Base-by-base conservation (phyloP, 1,139 yeast species). In the Taphrina confusa region DNA sequence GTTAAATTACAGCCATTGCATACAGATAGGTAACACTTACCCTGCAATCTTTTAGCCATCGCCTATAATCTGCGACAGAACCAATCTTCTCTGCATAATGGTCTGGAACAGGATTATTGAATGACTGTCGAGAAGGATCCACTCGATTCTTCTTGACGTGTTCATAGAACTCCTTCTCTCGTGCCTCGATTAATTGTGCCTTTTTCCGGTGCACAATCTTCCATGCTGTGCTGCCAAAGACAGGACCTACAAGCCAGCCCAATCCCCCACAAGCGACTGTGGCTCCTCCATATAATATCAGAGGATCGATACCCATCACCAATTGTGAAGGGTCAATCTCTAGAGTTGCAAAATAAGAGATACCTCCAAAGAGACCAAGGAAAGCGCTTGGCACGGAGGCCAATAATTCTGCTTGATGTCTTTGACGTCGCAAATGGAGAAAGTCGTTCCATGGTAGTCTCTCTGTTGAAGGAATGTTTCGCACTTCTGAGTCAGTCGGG, bases 81-180 rank as follows among this genome's bases (percentile, higher is more conserved):
- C 90, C 89, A 65, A 92, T 91, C 74, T 88, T 87, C 75, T 92
- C 98, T 33, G 98, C 98, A 71, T 92, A 92, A 75, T 90, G 94
- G 73, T 92, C 98, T 18, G 97, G 97, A 45, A 92, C 95, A 9
- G 97, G 98, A 74, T 92, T 92, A 64, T 92, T 82, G 74, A 89
- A 85, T 69, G 91, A 83, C 75, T 90, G 96, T 60, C 88, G 83
- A n/a, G 91, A 81, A 11, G 98, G 96, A 73, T 92, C 96, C 44
- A 91, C 97, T 68, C 98, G 80, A 73, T 89, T 86, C 63, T 77
- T 76, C 68, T 81, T 82, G 66, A 92, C 81, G 70, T 83, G 92
- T 65, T 81, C 79, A 71, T 91, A 78, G 68, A 91, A 92, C 47
- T 80, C 78, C 66, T 82, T 80, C 70, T 92, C 92, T 75, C 64